These are phyloP conservation scores for Didymella keratinophila DNA, from an alignment of 2,329 filamentous ascomycete species.

Conservation along the genomic window DNA sequence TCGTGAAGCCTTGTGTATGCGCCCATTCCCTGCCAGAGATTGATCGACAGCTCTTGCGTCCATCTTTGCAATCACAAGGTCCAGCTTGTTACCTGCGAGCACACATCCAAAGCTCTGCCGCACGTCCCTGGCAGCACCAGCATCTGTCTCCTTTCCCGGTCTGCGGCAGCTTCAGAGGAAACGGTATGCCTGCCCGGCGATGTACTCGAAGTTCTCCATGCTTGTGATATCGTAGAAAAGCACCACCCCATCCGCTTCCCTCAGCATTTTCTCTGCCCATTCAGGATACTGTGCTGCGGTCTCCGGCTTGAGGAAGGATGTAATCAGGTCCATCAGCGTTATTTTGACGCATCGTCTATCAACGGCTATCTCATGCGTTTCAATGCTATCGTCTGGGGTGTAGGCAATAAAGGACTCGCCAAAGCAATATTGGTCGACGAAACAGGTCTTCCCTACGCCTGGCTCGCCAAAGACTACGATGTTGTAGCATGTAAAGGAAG, in stretches of 20 bases:
- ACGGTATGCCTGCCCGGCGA: slow-evolving; percentile 31
- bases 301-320: slow-evolving; percentile 21
- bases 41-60: slow-evolving; percentile 25
- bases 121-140: neutral
- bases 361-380: slow-evolving; percentile 17
- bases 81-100: slow-evolving; percentile 40
- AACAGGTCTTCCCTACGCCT: slow-evolving; percentile 34
- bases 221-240: slow-evolving; percentile 43
- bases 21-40: slow-evolving; percentile 36
- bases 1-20: slow-evolving; percentile 29
- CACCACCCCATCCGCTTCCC: slow-evolving; percentile 32
- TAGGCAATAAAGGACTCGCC: slow-evolving; percentile 24
- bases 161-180: slow-evolving; percentile 24
- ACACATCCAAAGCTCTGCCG: slow-evolving; percentile 38
- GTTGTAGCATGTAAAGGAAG: slow-evolving; percentile 2
- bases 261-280: slow-evolving; percentile 21
- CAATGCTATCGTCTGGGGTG: slow-evolving; percentile 12
- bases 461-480: slow-evolving; percentile 30
- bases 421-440: slow-evolving; percentile 25
- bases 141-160: neutral
- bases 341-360: slow-evolving; percentile 20
- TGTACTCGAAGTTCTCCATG: slow-evolving; percentile 29
- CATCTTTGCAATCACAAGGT: slow-evolving; percentile 21
- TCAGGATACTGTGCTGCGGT: neutral
- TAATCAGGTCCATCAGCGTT: slow-evolving; percentile 34